Evolutionary conservation across 257 asterid species (phyloP), one percentile per base, ranked within the genome.

Genomic region (Verbascum thapsus): DNA sequence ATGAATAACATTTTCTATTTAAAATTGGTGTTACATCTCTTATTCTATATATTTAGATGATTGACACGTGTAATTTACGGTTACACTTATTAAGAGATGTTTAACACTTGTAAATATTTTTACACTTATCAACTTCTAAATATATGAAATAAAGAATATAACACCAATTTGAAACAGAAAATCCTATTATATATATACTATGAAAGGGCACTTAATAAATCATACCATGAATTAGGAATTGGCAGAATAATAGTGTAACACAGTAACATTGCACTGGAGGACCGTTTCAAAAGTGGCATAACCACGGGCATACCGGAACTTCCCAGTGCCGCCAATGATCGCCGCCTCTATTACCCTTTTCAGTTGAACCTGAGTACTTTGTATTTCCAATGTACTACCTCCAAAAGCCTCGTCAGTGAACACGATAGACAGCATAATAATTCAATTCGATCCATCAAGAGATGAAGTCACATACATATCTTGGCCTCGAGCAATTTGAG

Each of bases 241-340:
- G n/a, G n/a, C n/a, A n/a, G n/a, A n/a, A n/a, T n/a, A n/a, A 26
- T 73, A 79, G 48, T 69, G 83, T 10, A 68, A 17, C 40, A 76
- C 69, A 1, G 82, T 79, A 57, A 73, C 3, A 42, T 79, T 82
- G 60, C 77, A 76, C 20, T 58, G 75, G 18, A 84, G 81, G 64
- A 72, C 39, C 0, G 91, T 84, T 79, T 84, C 85, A 35, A 84
- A 76, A 5, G 84, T 74, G 0, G 72, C 84, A 15, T 66, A 84
- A 5, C 91, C 91, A 1, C 76, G 76, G 26, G 88, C 88, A 4
- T 78, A 59, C 1, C 88, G 79, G 75, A 81, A 84, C 23, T 61
- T 72, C 18, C 88, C 78, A 10, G 91, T 81, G 61, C 88, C 88
- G 15, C 86, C 91, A 11, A 84, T 86, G 8, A 76, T 76, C 39